These are phyloP conservation scores for Geosmithia morbida DNA, from an alignment of 2,329 filamentous ascomycete species.

Conservation along the genomic window DNA sequence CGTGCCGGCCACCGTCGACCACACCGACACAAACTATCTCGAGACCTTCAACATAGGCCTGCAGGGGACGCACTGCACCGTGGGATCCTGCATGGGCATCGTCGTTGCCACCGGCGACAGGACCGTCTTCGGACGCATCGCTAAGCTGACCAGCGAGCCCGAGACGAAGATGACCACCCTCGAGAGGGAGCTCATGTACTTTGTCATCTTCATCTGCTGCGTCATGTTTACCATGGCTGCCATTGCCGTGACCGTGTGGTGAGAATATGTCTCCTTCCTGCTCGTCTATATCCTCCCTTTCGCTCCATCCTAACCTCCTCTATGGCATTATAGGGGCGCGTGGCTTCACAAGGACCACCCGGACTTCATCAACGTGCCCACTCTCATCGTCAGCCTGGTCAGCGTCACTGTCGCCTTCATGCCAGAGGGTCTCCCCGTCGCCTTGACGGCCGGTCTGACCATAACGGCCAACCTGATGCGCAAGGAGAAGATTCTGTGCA, in stretches of 20 bases:
- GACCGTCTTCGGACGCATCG: conserved; percentile 65
- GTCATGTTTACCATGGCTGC: conserved; percentile 54
- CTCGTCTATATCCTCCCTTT: too few species aligned
- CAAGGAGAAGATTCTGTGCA: conserved; percentile 65
- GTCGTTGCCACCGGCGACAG: conserved; percentile 58
- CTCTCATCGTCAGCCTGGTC: conserved; percentile 60
- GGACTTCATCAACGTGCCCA: conserved; percentile 56
- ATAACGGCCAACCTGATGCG: conserved; percentile 67
- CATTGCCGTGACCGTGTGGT: conserved; percentile 53
- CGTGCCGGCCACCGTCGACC: conserved; percentile 47
- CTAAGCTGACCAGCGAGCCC: conserved; percentile 55
- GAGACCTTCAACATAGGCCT: conserved; percentile 65
- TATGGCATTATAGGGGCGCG: conserved; percentile 48
- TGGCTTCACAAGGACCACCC: conserved; percentile 56
- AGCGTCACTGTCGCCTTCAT: conserved; percentile 63
- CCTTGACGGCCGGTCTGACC: conserved; percentile 54
- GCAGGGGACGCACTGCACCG: conserved; percentile 67
- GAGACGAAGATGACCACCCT: conserved; percentile 54
- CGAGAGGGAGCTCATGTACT: conserved; percentile 59
- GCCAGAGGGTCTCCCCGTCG: conserved; percentile 59
- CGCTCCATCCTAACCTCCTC: too few species aligned
- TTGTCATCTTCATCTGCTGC: conserved; percentile 54
- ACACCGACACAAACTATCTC: conserved; percentile 58
- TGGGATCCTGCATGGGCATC: conserved; percentile 50
- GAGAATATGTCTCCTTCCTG: too few species aligned